Evolutionary conservation across 2,329 filamentous ascomycete species (phyloP).

Genomic region (Dactylellina haptotyla): DNA sequence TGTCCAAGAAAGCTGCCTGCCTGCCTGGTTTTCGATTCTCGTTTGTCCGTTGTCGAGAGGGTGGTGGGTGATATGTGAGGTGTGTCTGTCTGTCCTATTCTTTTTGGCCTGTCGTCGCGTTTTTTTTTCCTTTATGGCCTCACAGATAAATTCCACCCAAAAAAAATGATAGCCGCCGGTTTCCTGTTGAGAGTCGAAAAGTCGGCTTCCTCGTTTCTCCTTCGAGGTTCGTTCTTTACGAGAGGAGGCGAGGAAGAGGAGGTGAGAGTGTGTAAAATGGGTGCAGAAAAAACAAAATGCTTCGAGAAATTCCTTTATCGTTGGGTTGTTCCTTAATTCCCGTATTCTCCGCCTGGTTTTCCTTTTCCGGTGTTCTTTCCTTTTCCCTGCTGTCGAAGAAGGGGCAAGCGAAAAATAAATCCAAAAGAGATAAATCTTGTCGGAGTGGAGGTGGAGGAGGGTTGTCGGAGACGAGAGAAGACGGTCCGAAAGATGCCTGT

Average conservation of each 20-base stretch:
- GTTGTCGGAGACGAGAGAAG: conserved; percentile 1
- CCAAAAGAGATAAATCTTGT: not conserved
- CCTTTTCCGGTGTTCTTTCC: conserved; percentile 36
- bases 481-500: not conserved
- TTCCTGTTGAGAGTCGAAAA: not conserved
- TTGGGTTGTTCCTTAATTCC: conserved; percentile 47
- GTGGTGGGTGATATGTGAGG: too few species aligned
- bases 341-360: conserved; percentile 51
- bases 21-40: not conserved
- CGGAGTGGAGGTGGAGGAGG: not conserved
- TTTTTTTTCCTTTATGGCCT: not conserved
- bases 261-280: not conserved
- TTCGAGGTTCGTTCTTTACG: too few species aligned
- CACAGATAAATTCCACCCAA: not conserved
- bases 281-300: conserved; percentile 3
- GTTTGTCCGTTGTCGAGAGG: not conserved
- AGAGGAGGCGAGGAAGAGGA: not conserved
- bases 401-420: conserved; percentile 28
- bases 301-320: conserved; percentile 24
- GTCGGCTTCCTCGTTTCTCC: too few species aligned
- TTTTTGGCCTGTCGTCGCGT: not conserved
- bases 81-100: not conserved
- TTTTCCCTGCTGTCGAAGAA: conserved; percentile 22
- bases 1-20: too few species aligned
- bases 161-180: not conserved